These are phyloP conservation scores for Eleusine coracana DNA, from an alignment of 176 grass and related monocot species.

Conservation along the genomic window DNA sequence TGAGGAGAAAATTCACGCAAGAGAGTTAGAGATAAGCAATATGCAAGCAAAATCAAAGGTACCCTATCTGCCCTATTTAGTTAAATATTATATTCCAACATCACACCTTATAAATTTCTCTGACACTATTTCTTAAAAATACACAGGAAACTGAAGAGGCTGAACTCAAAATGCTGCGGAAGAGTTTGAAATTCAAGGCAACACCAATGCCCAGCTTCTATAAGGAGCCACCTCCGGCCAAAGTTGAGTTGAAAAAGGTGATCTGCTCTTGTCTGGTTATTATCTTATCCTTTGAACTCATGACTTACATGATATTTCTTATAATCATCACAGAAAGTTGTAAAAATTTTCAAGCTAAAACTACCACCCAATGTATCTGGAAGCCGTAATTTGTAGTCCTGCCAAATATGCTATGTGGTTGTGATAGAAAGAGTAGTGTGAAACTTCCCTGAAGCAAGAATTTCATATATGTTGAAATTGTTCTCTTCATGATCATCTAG, in stretches of 20 bases:
- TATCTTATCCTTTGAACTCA: slow-evolving; percentile 37
- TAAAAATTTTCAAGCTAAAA: neutral
- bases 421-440: neutral
- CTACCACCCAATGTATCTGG: neutral
- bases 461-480: slow-evolving; percentile 3
- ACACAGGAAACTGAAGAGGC: slow-evolving; percentile 68
- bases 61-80: neutral
- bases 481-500: neutral
- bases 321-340: neutral
- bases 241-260: slow-evolving; percentile 69
- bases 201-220: slow-evolving; percentile 73
- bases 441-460: neutral
- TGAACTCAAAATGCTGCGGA: slow-evolving; percentile 66
- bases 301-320: neutral
- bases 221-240: slow-evolving; percentile 57
- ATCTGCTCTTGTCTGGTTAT: neutral
- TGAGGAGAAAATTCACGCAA: slow-evolving; percentile 69
- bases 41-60: slow-evolving; percentile 69
- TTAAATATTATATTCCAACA: neutral
- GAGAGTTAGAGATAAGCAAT: slow-evolving; percentile 64
- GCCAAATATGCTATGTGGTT: neutral
- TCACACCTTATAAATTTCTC: slow-evolving; percentile 3
- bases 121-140: slow-evolving; percentile 35
- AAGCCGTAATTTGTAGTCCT: neutral
- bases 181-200: slow-evolving; percentile 70